phyloP scores from a whole-genome alignment of 495 filamentous ascomycete genomes.

The Aspergillus diversus region DNA sequence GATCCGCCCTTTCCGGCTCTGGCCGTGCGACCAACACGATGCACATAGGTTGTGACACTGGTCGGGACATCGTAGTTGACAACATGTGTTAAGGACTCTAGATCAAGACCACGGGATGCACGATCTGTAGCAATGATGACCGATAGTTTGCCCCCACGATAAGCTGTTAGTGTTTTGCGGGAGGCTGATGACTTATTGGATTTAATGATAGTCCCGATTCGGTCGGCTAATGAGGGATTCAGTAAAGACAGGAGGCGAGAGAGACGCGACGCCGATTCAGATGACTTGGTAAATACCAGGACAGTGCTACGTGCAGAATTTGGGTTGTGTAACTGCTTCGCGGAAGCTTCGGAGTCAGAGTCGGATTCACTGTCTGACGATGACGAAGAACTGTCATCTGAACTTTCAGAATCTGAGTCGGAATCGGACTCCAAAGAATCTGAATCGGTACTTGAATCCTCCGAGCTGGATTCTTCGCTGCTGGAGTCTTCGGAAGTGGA shows the following conservation, averaged over 20 bases:
- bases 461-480: constrained; percentile 35
- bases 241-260: constrained; percentile 74
- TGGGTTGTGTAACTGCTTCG: constrained; percentile 1
- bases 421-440: constrained; percentile 25
- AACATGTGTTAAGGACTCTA: constrained; percentile 76
- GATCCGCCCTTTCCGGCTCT: constrained; percentile 75
- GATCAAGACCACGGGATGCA: constrained; percentile 89
- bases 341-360: constrained; percentile 9
- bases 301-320: constrained; percentile 38
- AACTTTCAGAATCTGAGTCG: constrained; percentile 14
- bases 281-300: constrained; percentile 87
- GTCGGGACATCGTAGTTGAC: constrained; percentile 93
- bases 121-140: constrained; percentile 90
- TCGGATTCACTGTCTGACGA: constrained; percentile 23
- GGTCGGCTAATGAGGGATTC: constrained; percentile 56
- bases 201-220: constrained; percentile 72
- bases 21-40: constrained; percentile 90
- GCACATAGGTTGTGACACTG: constrained; percentile 80
- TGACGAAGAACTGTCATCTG: constrained; percentile 7
- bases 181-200: constrained; percentile 68
- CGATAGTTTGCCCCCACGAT: constrained; percentile 63
- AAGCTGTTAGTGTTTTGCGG: constrained; percentile 65
- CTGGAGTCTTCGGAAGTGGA: constrained; percentile 34
- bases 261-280: constrained; percentile 80
- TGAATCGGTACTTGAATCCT: constrained; percentile 31